These are phyloP conservation scores for Ophiostoma novo-ulmi DNA, from an alignment of 2,329 filamentous ascomycete genomes.

Conservation along the genomic window DNA sequence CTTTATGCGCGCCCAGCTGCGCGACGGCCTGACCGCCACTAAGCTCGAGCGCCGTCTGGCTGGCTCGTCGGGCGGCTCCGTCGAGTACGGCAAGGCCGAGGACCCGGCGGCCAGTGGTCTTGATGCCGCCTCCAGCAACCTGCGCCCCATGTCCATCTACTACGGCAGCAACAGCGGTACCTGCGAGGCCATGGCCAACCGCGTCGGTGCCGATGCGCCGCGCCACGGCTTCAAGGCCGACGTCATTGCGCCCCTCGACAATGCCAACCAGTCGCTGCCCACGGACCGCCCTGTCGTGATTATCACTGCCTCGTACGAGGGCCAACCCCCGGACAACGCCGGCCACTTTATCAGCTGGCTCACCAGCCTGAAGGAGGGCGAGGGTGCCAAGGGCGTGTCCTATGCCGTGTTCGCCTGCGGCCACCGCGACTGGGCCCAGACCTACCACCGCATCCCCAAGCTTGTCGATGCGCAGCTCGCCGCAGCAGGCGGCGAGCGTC, in stretches of 20 bases:
- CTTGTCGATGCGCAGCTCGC: constrained; percentile 52
- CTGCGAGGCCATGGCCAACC: constrained; percentile 63
- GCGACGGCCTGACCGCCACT: constrained; percentile 41
- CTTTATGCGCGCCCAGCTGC: constrained; percentile 51
- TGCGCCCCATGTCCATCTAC: constrained; percentile 55
- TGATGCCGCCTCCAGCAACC: constrained; percentile 19
- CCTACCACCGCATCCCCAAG: constrained; percentile 63
- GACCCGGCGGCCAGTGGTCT: background rate
- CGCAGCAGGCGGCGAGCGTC: constrained; percentile 43
- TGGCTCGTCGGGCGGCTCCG: background rate
- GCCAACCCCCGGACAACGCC: constrained; percentile 68
- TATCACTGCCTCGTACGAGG: constrained; percentile 66
- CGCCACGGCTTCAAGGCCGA: constrained; percentile 54
- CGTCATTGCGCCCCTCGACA: constrained; percentile 53
- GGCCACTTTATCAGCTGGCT: constrained; percentile 35
- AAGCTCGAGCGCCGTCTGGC: constrained; percentile 24
- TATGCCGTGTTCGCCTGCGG: constrained; percentile 68
- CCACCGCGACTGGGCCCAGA: constrained; percentile 48
- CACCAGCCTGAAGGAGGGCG: background rate
- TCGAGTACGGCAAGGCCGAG: background rate
- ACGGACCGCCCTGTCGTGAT: constrained; percentile 59
- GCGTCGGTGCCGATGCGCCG: constrained; percentile 51
- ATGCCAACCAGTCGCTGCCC: constrained; percentile 55
- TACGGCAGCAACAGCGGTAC: constrained; percentile 59
- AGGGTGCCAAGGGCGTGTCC: constrained; percentile 37